Conservation (phyloP, 1,139 yeast genomes). For the Pichia kudriavzevii region DNA sequence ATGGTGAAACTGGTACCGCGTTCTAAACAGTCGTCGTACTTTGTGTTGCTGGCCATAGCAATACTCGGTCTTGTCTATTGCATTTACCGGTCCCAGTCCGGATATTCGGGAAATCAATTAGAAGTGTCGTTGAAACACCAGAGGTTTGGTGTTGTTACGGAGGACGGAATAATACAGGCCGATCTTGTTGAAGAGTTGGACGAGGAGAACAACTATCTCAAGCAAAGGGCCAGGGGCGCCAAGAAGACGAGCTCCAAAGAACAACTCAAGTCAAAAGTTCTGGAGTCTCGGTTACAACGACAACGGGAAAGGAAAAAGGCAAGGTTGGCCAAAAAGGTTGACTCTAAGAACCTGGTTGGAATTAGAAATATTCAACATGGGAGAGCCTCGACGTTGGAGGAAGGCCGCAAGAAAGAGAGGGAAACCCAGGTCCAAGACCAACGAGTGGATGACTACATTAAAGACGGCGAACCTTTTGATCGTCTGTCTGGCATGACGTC, state of each 20-base stretch:
- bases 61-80: no score
- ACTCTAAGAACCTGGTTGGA: neutral
- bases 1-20: no score
- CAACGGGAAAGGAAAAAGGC: neutral
- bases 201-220: no score
- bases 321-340: neutral
- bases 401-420: neutral
- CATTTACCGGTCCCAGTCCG: no score
- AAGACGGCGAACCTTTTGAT: constrained; percentile 5
- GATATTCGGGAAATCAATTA: no score
- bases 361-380: neutral
- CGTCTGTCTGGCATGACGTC: constrained; percentile 1
- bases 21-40: no score
- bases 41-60: no score
- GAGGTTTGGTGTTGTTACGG: constrained; percentile 9
- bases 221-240: neutral
- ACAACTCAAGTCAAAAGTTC: no score
- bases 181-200: constrained; percentile 2
- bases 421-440: neutral
- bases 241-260: no score
- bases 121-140: constrained; percentile 6
- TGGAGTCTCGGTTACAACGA: no score
- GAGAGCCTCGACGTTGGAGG: neutral
- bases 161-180: constrained; percentile 9
- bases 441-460: constrained; percentile 3